Evolutionary conservation across 2,329 filamentous ascomycete species (phyloP).

Genomic region (Fusarium bulbicola): DNA sequence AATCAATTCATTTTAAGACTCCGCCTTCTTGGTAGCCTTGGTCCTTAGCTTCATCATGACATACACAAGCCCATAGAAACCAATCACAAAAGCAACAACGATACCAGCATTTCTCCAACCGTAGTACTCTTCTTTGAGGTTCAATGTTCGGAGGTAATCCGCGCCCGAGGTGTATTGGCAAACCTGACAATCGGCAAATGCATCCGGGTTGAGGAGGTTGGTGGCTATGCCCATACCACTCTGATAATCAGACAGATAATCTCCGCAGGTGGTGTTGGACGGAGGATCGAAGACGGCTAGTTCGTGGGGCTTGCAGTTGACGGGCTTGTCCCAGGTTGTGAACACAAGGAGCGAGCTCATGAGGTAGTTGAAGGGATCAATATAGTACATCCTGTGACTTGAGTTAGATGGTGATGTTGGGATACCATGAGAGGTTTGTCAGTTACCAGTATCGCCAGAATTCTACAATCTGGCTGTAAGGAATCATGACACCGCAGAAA

Average conservation of each 20-base stretch:
- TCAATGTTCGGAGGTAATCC: constrained; percentile 68
- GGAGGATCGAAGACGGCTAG: constrained; percentile 63
- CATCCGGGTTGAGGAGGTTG: constrained; percentile 68
- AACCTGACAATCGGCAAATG: constrained; percentile 63
- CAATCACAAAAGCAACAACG: constrained; percentile 63
- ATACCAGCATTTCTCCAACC: constrained; percentile 74
- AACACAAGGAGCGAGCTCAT: constrained; percentile 66
- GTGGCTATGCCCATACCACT: constrained; percentile 44
- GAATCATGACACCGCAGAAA: constrained; percentile 80
- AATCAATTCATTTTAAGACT: constrained; percentile 25
- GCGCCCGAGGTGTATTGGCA: constrained; percentile 67
- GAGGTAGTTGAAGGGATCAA: constrained; percentile 70
- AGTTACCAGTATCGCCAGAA: constrained; percentile 73
- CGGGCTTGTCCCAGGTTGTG: constrained; percentile 55
- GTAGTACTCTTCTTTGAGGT: constrained; percentile 68
- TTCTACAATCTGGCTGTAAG: constrained; percentile 66
- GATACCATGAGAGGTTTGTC: rapidly evolving
- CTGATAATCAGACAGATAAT: constrained; percentile 65
- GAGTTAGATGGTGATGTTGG: rapidly evolving
- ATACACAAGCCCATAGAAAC: constrained; percentile 60
- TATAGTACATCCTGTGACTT: constrained; percentile 56
- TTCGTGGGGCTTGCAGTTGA: constrained; percentile 59
- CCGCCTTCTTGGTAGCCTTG: constrained; percentile 58
- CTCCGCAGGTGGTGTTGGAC: constrained; percentile 61
- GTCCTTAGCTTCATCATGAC: constrained; percentile 58